phyloP scores from a whole-genome alignment of 768 basidiomycete species.

The Chalciporus pseudorubinellus region DNA sequence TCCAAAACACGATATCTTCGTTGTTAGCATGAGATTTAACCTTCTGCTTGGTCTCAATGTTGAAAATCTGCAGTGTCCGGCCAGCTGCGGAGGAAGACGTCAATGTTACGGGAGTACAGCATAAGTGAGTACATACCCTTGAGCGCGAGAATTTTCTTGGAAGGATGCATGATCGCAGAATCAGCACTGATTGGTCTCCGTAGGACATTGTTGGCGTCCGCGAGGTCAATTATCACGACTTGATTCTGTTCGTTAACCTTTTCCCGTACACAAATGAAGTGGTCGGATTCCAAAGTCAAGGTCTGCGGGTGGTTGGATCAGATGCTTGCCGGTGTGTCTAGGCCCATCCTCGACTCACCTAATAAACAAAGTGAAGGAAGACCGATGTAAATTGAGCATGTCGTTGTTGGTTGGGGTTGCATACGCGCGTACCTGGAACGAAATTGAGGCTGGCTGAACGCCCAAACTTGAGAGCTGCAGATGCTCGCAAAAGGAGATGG shows the following conservation, averaged over 20 bases:
- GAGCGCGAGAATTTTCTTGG: constrained; percentile 93
- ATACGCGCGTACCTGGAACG: constrained; percentile 79
- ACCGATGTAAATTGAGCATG: constrained; percentile 17
- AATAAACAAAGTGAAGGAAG: neutral
- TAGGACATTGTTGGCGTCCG: constrained; percentile 96
- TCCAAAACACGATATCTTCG: constrained; percentile 98
- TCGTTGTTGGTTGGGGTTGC: constrained; percentile 21
- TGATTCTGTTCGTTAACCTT: constrained; percentile 94
- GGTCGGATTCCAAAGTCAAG: constrained; percentile 94
- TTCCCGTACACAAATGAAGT: constrained; percentile 97
- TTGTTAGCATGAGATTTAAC: constrained; percentile 93
- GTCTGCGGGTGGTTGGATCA: constrained; percentile 48
- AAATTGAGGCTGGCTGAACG: constrained; percentile 94
- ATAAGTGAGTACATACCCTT: constrained; percentile 53
- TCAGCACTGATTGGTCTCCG: constrained; percentile 97
- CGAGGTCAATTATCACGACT: constrained; percentile 97
- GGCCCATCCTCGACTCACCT: constrained; percentile 19
- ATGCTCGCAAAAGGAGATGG: constrained; percentile 87
- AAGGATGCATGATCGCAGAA: constrained; percentile 97
- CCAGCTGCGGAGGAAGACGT: constrained; percentile 53
- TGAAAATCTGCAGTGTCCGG: constrained; percentile 95
- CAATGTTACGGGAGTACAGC: neutral
- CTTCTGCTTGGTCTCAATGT: constrained; percentile 96
- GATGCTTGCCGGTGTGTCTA: neutral
- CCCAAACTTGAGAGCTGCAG: constrained; percentile 94